Percentiles rank a stretch among this genome's conserved stretches.
Evolutionary conservation across 2,329 filamentous ascomycete species (phyloP).

Genomic region (Arthrobotrys megalospora): DNA sequence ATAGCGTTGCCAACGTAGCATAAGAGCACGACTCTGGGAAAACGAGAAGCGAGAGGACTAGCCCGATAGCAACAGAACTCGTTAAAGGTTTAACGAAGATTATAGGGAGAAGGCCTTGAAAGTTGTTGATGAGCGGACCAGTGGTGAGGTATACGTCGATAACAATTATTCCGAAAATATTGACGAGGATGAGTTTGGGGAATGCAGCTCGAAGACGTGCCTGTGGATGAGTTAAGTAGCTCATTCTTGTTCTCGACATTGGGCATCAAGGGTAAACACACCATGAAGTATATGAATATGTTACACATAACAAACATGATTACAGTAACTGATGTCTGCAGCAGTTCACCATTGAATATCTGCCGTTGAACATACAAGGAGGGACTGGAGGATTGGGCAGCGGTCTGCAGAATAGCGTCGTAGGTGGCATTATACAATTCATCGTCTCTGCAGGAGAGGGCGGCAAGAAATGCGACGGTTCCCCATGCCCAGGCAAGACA

Average conservation of each 20-base stretch:
- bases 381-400: conserved; percentile 65
- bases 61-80: conserved; percentile 69
- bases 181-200: conserved; percentile 69
- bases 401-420: conserved; percentile 66
- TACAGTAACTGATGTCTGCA: conserved; percentile 69
- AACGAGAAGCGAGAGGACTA: conserved; percentile 69
- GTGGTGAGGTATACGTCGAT: conserved; percentile 69
- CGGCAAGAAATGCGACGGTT: conserved; percentile 70
- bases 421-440: conserved; percentile 67
- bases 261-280: conserved; percentile 59
- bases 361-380: conserved; percentile 66
- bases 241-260: not conserved
- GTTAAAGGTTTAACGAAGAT: conserved; percentile 70
- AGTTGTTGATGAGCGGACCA: conserved; percentile 68
- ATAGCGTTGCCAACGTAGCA: conserved; percentile 66
- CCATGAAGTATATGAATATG: conserved; percentile 69
- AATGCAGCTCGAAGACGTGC: conserved; percentile 69
- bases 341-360: conserved; percentile 69
- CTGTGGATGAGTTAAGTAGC: conserved; percentile 62
- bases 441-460: conserved; percentile 68
- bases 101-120: conserved; percentile 67
- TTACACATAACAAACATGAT: conserved; percentile 67
- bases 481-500: conserved; percentile 71
- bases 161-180: conserved; percentile 71
- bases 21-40: conserved; percentile 72